A percentile compares a stretch with the other conserved stretches of the same genome.
phyloP scores from a whole-genome alignment of 805 yeast species.

The Nakazawaea laoshanensis region DNA sequence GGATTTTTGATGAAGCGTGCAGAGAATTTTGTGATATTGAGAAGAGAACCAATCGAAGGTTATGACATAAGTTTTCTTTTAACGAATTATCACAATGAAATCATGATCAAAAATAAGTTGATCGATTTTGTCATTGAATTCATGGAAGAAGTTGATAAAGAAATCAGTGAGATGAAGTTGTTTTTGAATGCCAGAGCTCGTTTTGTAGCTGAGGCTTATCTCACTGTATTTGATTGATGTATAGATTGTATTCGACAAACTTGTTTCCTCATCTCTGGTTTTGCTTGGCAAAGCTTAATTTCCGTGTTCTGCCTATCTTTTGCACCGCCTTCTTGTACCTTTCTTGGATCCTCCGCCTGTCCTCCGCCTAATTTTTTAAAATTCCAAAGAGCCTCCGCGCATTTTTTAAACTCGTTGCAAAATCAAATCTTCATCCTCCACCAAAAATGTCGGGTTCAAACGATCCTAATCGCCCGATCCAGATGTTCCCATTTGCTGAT shows the following conservation, averaged over 20 bases:
- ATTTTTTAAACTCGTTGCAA: no score
- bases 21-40: conserved; percentile 83
- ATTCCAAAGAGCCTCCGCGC: neutral
- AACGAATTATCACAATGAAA: conserved; percentile 91
- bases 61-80: conserved; percentile 90
- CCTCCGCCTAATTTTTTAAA: conserved; percentile 2
- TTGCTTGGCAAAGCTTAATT: neutral
- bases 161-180: conserved; percentile 95
- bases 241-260: no score
- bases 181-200: conserved; percentile 96
- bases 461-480: no score
- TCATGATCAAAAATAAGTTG: conserved; percentile 89
- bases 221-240: conserved; percentile 72
- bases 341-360: neutral
- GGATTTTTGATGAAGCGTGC: conserved; percentile 93
- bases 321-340: neutral
- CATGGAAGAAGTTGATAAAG: conserved; percentile 99
- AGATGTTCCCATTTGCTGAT: no score
- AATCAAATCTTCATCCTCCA: no score
- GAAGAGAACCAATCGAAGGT: conserved; percentile 85
- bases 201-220: conserved; percentile 92
- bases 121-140: conserved; percentile 96
- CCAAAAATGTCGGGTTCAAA: no score
- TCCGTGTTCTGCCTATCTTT: neutral
- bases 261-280: neutral